Conservation (phyloP, 768 basidiomycete genomes). For the Collybia sp. region DNA sequence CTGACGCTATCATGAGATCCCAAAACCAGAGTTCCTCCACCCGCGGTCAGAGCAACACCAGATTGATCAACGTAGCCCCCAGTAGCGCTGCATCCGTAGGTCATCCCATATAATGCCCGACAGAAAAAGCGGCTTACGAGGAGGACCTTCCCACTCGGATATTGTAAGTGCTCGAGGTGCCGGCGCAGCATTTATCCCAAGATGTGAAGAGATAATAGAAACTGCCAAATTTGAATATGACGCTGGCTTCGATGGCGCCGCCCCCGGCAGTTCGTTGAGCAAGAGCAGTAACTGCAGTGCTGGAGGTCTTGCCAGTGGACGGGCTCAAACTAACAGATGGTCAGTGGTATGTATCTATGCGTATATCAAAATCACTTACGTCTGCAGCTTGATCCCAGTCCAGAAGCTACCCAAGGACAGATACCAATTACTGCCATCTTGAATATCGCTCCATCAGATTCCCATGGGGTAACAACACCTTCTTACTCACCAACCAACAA, state of each 20-base stretch:
- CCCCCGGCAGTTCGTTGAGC: slow-evolving; percentile 37
- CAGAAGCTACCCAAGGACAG: slow-evolving; percentile 52
- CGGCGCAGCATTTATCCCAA: slow-evolving; percentile 51
- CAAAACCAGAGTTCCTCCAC: slow-evolving; percentile 51
- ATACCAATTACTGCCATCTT: slow-evolving; percentile 40
- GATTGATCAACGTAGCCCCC: slow-evolving; percentile 43
- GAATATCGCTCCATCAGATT: too few species aligned
- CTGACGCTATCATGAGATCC: slow-evolving; percentile 36
- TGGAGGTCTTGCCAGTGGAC: slow-evolving; percentile 37
- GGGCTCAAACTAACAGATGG: slow-evolving; percentile 23
- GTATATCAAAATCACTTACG: slow-evolving; percentile 9
- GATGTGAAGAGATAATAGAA: slow-evolving; percentile 54
- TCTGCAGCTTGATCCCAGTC: slow-evolving; percentile 45
- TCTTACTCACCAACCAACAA: slow-evolving; percentile 5
- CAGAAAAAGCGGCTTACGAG: slow-evolving; percentile 21
- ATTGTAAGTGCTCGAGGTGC: slow-evolving; percentile 51
- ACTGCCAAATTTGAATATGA: slow-evolving; percentile 35
- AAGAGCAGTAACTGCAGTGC: slow-evolving; percentile 33
- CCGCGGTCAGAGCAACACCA: slow-evolving; percentile 38
- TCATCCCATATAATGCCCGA: not conserved
- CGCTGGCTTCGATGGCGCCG: slow-evolving; percentile 47
- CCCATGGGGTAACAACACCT: too few species aligned
- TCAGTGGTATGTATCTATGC: not conserved
- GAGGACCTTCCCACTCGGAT: slow-evolving; percentile 51
- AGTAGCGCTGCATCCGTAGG: slow-evolving; percentile 21